phyloP scores from a whole-genome alignment of 257 asterid species.

The Schizonepeta tenuifolia region DNA sequence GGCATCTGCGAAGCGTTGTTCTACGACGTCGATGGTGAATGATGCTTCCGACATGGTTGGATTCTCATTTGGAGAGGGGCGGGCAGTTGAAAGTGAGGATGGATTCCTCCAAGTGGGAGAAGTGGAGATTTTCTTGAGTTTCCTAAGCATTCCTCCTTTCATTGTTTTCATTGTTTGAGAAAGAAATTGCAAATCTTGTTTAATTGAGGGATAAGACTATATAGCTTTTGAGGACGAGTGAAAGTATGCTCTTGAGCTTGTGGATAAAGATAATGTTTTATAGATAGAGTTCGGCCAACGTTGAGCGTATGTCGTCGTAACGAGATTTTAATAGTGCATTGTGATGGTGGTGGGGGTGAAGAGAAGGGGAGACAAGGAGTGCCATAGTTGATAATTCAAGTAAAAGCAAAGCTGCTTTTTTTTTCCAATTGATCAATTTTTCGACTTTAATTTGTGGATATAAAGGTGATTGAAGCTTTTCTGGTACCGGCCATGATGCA shows the following conservation, averaged over 20 bases:
- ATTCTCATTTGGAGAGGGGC: not conserved
- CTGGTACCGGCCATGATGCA: conserved; percentile 44
- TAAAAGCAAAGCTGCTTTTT: conserved; percentile 37
- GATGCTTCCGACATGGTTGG: not conserved
- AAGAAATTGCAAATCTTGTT: not conserved
- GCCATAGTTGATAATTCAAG: conserved; percentile 39
- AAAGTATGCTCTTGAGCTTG: not conserved
- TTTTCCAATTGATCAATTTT: not conserved
- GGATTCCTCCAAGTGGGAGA: conserved; percentile 29
- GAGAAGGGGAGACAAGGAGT: conserved; percentile 38
- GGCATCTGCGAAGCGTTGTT: not conserved
- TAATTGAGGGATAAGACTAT: not conserved
- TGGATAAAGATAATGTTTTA: not conserved
- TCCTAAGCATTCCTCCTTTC: conserved; percentile 53
- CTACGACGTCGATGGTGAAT: not conserved
- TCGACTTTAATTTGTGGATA: conserved; percentile 32
- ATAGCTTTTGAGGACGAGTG: not conserved
- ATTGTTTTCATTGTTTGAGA: conserved; percentile 40
- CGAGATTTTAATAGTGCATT: no score
- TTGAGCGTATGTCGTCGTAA: no score
- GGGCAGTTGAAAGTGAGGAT: not conserved
- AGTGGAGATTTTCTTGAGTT: conserved; percentile 48
- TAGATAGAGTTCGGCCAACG: not conserved
- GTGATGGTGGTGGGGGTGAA: conserved; percentile 11
- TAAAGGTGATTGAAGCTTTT: conserved; percentile 47